Evolutionary conservation across 1,284 basidiomycete species (phyloP).

Genomic region (Phaffia rhodozyma): DNA sequence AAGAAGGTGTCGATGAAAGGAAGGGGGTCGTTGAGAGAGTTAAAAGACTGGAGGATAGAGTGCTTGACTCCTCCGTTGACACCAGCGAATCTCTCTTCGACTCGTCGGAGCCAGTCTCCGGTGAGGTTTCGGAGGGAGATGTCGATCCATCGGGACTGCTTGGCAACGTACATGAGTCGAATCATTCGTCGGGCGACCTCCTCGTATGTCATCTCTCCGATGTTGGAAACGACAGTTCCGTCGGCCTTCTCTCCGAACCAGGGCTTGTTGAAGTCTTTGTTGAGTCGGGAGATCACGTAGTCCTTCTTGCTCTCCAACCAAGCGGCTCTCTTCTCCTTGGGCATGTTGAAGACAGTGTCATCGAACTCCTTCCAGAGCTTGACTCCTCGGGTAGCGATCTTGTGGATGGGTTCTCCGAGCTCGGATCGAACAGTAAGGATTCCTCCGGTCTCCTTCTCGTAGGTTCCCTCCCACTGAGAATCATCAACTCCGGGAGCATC

Average conservation of each 20-base stretch:
- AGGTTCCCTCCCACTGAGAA: slow-evolving; percentile 86
- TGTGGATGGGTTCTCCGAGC: slow-evolving; percentile 97
- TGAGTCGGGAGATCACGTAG: slow-evolving; percentile 83
- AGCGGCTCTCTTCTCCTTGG: slow-evolving; percentile 81
- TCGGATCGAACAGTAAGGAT: slow-evolving; percentile 95
- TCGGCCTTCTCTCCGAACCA: slow-evolving; percentile 96
- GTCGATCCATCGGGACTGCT: slow-evolving; percentile 91
- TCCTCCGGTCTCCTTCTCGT: slow-evolving; percentile 85
- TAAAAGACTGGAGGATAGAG: slow-evolving; percentile 81
- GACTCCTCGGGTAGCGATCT: slow-evolving; percentile 90
- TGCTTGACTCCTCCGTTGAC: slow-evolving; percentile 69
- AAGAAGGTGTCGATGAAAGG: slow-evolving; percentile 75
- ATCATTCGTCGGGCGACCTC: slow-evolving; percentile 86
- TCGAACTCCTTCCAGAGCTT: slow-evolving; percentile 99
- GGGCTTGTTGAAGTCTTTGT: slow-evolving; percentile 90
- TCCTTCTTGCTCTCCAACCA: slow-evolving; percentile 81
- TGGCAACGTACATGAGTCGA: slow-evolving; percentile 80
- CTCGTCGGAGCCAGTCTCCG: slow-evolving; percentile 90
- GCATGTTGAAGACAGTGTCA: slow-evolving; percentile 83
- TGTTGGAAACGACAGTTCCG: slow-evolving; percentile 66
- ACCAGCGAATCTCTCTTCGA: slow-evolving; percentile 95
- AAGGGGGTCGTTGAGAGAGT: slow-evolving; percentile 67
- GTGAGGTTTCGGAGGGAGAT: slow-evolving; percentile 84
- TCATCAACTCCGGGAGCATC: slow-evolving; percentile 88
- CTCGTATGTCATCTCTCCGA: slow-evolving; percentile 97